Evolutionary conservation across 2,329 filamentous ascomycete species (phyloP), one percentile per base, ranked within the genome.

Genomic region (Metarhizium humberi): DNA sequence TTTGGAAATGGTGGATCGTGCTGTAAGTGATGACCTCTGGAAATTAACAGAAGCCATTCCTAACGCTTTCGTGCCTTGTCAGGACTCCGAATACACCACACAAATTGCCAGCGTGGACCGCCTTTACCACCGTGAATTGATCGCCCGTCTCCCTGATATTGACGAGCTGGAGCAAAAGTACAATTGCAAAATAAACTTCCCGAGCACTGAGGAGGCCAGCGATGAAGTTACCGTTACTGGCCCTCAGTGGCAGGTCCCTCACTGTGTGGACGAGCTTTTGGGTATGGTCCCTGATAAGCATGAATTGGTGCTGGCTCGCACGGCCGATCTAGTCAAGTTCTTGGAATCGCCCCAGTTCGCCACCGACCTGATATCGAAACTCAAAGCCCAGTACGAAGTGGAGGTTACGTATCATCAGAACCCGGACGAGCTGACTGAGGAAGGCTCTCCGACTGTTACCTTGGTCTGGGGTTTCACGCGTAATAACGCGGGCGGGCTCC

Each of bases 161-260:
- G 92, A 97, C 62, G 90, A 94, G 63, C 79, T 99, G 52, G 94
- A 99, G 76, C 95, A 95, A 79, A 96, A 96, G 74, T 97, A 92
- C 87, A 97, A 97, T 71, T 99, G 94, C 85, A 97, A 97, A 77
- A 95, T 99, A 67, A 89, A 91, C 63, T 99, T 99, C 69, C 94
- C 94, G 7, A 96, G 92, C 73, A 97, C 94, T 10, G 94, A 99
- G 71, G 88, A 95, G 72, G 94, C 94, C 25, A 97, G 92, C 69
- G 94, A 99, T 66, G 88, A 95, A 66, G 91, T 99, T 53, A 95
- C 88, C 18, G 91, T 99, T 56, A 96, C 91, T 58, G 94, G 94
- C 4, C 94, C 94, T 51, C 92, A 97, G 75, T 99, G 95, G 81
- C 94, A 97, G 78, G 92, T 99, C 40, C 92, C 94, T 59, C 88